Base-by-base conservation (phyloP, 495 filamentous ascomycete genomes). In the Podospora tetraspora region DNA sequence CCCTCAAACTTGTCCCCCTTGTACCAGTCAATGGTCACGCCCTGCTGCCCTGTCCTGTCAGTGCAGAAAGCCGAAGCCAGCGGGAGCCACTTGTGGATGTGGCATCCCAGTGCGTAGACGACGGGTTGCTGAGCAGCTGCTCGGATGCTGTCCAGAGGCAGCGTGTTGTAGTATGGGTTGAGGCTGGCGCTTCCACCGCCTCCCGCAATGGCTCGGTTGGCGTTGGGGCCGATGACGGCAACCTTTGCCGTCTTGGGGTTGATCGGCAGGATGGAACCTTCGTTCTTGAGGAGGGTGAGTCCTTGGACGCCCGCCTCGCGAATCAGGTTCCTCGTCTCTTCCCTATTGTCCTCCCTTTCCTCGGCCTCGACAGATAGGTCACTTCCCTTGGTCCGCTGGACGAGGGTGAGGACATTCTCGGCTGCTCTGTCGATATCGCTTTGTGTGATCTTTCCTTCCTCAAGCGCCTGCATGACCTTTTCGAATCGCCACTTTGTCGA, bases 171-270 rank as follows among this genome's bases (percentile, higher is more conserved):
- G 75, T 96, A 94, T 4, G 92, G 88, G 68, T 89, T 88, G 30
- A 96, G 78, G 61, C 87, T 89, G 1, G 92, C 91, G 69, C 90
- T 93, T 10, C 93, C 92, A 67, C 93, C 93, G 57, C 93, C 92
- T 63, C 90, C 89, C 62, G 90, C 90, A 43, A 91, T 89, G 0
- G 92, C 90, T 61, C 89, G 79, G 70, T 91, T 91, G 34, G 90
- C 87, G 74, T 96, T 96, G 10, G 93, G 92, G 0, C 93, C 92
- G 66, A 97, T 95, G 32, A 95, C 84, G 9, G 91, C 88, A 59
- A 94, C 83, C 71, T 80, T 84, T 60, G 83, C 82, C 34, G 86
- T 84, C 16, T 84, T 82, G 24, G 84, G 82, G 59, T 87, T 82
- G 60, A 96, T 82, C 1, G 92, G 92, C 5, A 96, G 82, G 32